Base-by-base conservation (phyloP, 1,284 basidiomycete genomes). In the Apiotrichum gamsii region DNA sequence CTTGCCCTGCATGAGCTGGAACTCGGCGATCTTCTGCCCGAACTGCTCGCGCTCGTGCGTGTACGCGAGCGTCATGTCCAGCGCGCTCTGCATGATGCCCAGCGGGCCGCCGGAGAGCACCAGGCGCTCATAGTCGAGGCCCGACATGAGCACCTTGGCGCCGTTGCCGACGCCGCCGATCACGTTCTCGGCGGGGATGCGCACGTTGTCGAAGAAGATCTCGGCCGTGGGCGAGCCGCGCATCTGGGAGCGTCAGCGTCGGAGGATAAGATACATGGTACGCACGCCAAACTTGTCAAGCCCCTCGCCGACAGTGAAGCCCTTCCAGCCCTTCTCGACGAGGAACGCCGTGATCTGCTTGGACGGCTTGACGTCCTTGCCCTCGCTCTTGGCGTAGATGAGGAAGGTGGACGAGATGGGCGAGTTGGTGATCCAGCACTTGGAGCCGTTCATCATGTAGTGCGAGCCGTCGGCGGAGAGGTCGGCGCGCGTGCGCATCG, bases 341-440 rank as follows among this genome's bases (percentile, higher is more conserved):
- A 96, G 82, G 73, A 96, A 96, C 0, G 91, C 82, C 0, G 91
- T 95, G 57, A 96, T 90, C 15, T 90, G 90, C 68, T 88, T 93
- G 20, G 85, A 59, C 8, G 69, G 59, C 23, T 58, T 85, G 10
- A 81, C 61, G 78, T 80, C 79, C 0, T 86, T 86, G n/a, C n/a
- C n/a, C 11, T 80, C 78, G 5, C 89, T 90, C 73, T 93, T 93
- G 15, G 91, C 91, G 69, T 96, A 96, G 5, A 96, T 88, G 18
- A 96, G 83, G 23, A 95, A 78, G 0, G 90, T 95, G 11, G 84
- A 86, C 2, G 93, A 87, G 21, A 83, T 76, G 1, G 91, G 89
- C 4, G 90, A 90, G 67, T 97, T 97, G 24, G 93, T 96, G 67
- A 96, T 96, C 90, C 90, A 95, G 74, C 90, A 90, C 72, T 95